A percentile compares a stretch with the other conserved stretches of the same genome.
Conservation (phyloP, 179 eudicot species). For the Silene noctiflora region DNA sequence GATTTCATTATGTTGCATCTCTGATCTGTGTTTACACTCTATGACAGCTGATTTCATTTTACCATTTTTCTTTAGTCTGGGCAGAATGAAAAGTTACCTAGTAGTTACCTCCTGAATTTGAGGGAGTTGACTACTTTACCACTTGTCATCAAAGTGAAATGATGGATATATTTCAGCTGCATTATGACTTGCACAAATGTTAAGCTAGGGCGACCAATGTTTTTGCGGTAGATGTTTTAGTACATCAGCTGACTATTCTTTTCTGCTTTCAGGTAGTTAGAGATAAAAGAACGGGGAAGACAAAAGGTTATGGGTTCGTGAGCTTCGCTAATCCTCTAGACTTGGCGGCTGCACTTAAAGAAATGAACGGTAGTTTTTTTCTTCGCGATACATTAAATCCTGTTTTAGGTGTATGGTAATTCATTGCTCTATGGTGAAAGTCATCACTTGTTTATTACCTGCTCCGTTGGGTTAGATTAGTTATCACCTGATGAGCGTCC, state of each 20-base stretch:
- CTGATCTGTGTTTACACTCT: neutral
- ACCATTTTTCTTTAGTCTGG: too few relatives aligned
- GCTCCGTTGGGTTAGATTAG: neutral
- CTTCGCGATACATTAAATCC: neutral
- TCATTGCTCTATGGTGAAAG: neutral
- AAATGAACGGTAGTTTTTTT: constrained; percentile 76
- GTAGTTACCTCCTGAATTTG: too few relatives aligned
- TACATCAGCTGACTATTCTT: constrained; percentile 14
- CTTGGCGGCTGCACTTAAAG: constrained; percentile 80
- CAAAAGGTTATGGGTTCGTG: constrained; percentile 92
- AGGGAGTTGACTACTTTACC: too few relatives aligned
- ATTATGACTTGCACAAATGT: too few relatives aligned
- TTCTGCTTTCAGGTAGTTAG: constrained; percentile 65
- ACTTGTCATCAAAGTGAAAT: too few relatives aligned
- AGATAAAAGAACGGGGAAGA: constrained; percentile 94
- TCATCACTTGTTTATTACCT: neutral
- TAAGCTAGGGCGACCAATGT: too few relatives aligned
- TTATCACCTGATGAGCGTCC: too few relatives aligned
- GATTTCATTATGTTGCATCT: neutral
- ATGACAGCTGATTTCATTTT: too few relatives aligned
- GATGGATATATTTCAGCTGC: too few relatives aligned
- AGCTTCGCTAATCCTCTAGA: constrained; percentile 87
- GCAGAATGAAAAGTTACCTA: too few relatives aligned
- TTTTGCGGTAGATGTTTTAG: neutral
- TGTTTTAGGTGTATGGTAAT: neutral